phyloP scores from a whole-genome alignment of 768 basidiomycete species.

The Kwoniella mangroviensis region DNA sequence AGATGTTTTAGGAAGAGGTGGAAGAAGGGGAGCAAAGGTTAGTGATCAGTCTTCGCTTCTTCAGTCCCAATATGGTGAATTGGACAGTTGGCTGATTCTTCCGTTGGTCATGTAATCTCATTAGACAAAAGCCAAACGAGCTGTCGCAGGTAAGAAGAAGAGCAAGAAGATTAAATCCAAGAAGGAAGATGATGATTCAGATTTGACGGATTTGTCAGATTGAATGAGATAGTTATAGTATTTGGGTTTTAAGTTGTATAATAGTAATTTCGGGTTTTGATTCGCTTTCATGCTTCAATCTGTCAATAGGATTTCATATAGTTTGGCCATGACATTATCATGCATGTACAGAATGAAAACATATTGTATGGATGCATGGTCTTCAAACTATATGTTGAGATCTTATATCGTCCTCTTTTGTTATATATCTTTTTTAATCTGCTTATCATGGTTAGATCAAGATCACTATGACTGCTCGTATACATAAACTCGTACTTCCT shows the following conservation, averaged over 20 bases:
- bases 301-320: neutral
- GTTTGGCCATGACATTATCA: neutral
- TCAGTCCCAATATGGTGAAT: neutral
- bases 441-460: too few relatives aligned
- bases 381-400: too few relatives aligned
- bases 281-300: neutral
- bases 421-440: too few relatives aligned
- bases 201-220: constrained; percentile 24
- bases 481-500: too few relatives aligned
- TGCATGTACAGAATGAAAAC: neutral
- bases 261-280: neutral
- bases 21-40: constrained; percentile 50
- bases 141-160: constrained; percentile 32
- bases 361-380: too few relatives aligned
- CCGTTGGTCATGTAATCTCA: too few relatives aligned
- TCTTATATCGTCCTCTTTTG: too few relatives aligned
- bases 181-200: constrained; percentile 23
- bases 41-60: neutral
- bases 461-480: too few relatives aligned
- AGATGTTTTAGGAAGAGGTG: constrained; percentile 47
- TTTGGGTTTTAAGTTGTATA: neutral
- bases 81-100: too few relatives aligned
- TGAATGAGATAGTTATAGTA: neutral
- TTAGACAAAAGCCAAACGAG: constrained; percentile 51
- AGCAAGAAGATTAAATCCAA: constrained; percentile 20